These are phyloP conservation scores for Vitis amurensis DNA, from an alignment of 164 flowering plant species.

Conservation along the genomic window DNA sequence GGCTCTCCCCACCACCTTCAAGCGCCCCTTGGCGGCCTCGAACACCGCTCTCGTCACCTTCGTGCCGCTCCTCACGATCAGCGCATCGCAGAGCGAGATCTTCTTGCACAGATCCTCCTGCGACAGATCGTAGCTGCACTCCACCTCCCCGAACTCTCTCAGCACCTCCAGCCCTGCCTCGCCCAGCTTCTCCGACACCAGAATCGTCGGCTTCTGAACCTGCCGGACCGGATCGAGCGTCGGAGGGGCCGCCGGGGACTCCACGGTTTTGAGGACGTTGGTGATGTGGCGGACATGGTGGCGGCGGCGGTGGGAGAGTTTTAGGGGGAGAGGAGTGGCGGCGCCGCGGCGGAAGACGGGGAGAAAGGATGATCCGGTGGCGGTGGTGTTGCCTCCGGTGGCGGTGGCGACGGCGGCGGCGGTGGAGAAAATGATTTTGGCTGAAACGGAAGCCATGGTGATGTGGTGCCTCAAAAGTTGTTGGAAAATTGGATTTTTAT, in stretches of 20 bases:
- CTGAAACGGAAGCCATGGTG: slow-evolving; percentile 8
- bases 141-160: slow-evolving; percentile 58
- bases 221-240: not conserved
- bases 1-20: slow-evolving; percentile 94
- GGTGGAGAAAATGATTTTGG: slow-evolving; percentile 1
- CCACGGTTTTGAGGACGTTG: slow-evolving; percentile 9
- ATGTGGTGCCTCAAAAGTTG: too few relatives aligned
- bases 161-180: slow-evolving; percentile 70
- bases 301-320: slow-evolving; percentile 2
- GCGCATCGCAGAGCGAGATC: slow-evolving; percentile 71
- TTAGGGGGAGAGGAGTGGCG: slow-evolving; percentile 1
- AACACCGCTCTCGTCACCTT: slow-evolving; percentile 80
- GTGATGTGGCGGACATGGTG: not conserved
- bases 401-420: not conserved
- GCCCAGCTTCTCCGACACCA: slow-evolving; percentile 94
- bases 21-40: slow-evolving; percentile 69
- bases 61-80: slow-evolving; percentile 93
- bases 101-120: slow-evolving; percentile 61
- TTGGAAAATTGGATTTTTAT: too few relatives aligned
- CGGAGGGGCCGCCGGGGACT: not conserved
- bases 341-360: slow-evolving; percentile 10
- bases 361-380: slow-evolving; percentile 1
- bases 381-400: not conserved
- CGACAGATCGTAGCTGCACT: slow-evolving; percentile 60
- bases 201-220: slow-evolving; percentile 49